Base-by-base conservation (phyloP, 495 filamentous ascomycete genomes). In the Xylaria bambusicola region DNA sequence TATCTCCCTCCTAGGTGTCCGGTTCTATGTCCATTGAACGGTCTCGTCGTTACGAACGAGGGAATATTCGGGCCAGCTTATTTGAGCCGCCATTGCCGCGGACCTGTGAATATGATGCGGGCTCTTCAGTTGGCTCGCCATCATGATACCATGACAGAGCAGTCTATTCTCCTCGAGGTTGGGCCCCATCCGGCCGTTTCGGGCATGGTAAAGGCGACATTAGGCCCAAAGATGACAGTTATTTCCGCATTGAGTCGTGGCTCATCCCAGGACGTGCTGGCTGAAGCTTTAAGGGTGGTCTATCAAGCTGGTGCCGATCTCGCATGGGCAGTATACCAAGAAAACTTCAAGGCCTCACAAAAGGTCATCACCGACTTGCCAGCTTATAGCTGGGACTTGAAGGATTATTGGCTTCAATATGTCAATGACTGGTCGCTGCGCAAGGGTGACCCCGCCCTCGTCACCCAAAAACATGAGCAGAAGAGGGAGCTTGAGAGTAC, bases 371-470 rank as follows among this genome's bases (percentile, higher is more conserved):
- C 31, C 12, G 62, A 72, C 3, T 74, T 88, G 12, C 87, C 87
- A 9, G 67, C 76, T 0, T 90, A 90, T 66, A 78, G 75, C 15
- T 90, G 80, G 71, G 85, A 88, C 59, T 66, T 79, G 29, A 89
- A 88, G 75, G 84, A 84, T 57, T 86, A 87, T 69, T 90, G 88
- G 88, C 82, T 88, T 23, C 71, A 80, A 0, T 89, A 88, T 64
- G 75, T 75, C 36, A 81, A 85, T 56, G 86, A 68, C 78, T 78
- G 65, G 71, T 78, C 17, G 81, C 54, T 88, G 44, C 85, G 82
- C 59, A 87, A 87, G 63, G 86, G 86, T 8, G 20, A 38, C 54
- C 58, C 42, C 13, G 56, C n/a, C n/a, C 63, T 62, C n/a, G 66
- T 63, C 31, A 33, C 52, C 18, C 58, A 58, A 45, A 59, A 63